phyloP scores from a whole-genome alignment of 345 rosid species.

The Excoecaria agallocha region DNA sequence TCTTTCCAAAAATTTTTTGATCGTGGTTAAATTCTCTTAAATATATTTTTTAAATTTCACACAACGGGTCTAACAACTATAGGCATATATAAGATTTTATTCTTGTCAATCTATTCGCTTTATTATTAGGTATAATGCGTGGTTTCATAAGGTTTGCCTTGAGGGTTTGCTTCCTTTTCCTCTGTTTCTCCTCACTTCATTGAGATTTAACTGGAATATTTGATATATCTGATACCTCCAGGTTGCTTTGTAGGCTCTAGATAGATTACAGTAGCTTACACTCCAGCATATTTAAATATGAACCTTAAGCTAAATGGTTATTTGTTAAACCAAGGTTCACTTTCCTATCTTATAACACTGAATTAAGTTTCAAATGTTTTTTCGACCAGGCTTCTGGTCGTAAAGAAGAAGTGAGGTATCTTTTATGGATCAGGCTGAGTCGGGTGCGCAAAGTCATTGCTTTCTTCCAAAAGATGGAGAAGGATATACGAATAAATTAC shows the following conservation, averaged over 20 bases:
- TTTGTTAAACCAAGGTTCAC: background rate
- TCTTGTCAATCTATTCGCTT: background rate
- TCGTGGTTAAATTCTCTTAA: background rate
- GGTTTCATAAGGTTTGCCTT: background rate
- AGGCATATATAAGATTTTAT: background rate
- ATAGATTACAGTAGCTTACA: background rate
- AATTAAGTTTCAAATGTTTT: background rate
- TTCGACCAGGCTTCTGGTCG: conserved; percentile 50
- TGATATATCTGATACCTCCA: background rate
- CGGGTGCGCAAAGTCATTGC: conserved; percentile 55
- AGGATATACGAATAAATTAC: conserved; percentile 71
- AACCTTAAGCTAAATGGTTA: background rate
- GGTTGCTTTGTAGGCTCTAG: background rate
- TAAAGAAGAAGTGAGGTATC: conserved; percentile 66
- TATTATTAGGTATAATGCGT: background rate
- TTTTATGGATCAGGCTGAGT: conserved; percentile 70
- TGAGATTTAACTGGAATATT: background rate
- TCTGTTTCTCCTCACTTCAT: background rate
- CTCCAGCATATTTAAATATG: background rate
- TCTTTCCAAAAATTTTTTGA: background rate
- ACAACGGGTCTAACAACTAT: background rate
- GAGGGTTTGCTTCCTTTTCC: background rate
- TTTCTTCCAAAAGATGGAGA: conserved; percentile 65
- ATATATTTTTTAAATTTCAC: background rate
- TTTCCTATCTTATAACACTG: background rate